These are phyloP conservation scores for Colletotrichum trifolii DNA, from an alignment of 2,329 filamentous ascomycete genomes.

Conservation along the genomic window DNA sequence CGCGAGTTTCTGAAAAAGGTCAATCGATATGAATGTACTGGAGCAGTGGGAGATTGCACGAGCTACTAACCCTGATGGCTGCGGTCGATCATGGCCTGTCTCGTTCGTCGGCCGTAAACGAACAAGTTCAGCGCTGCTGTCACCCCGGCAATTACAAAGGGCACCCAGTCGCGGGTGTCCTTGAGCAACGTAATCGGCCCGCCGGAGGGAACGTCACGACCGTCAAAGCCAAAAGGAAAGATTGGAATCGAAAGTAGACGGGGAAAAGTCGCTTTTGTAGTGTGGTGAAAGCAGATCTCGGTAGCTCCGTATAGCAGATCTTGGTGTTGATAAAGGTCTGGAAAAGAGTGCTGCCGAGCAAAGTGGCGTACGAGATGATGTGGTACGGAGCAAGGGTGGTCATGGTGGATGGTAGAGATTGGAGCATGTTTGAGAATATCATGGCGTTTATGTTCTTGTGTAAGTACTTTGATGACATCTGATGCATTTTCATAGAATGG, in stretches of 20 bases:
- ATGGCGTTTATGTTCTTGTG: too few species aligned
- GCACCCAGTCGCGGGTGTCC: slow-evolving; percentile 46
- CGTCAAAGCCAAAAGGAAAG: slow-evolving; percentile 47
- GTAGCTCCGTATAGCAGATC: slow-evolving; percentile 47
- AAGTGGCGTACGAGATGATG: slow-evolving; percentile 51
- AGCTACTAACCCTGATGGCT: slow-evolving; percentile 43
- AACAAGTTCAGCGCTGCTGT: slow-evolving; percentile 48
- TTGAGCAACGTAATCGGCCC: slow-evolving; percentile 45
- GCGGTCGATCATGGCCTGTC: slow-evolving; percentile 45
- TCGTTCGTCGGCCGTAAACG: slow-evolving; percentile 52
- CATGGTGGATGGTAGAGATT: slow-evolving; percentile 1
- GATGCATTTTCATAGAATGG: too few species aligned
- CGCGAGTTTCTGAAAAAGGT: slow-evolving; percentile 36
- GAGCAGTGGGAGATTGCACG: rapidly evolving
- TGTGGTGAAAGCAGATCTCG: slow-evolving; percentile 48
- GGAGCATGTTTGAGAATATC: too few species aligned
- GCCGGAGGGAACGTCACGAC: slow-evolving; percentile 46
- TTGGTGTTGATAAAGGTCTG: slow-evolving; percentile 53
- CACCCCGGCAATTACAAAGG: slow-evolving; percentile 46
- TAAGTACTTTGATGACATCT: too few species aligned
- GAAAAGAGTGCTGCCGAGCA: slow-evolving; percentile 53
- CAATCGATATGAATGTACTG: background rate
- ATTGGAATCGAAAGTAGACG: slow-evolving; percentile 52
- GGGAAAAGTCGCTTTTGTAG: slow-evolving; percentile 55
- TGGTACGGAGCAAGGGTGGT: slow-evolving; percentile 47